Base-by-base conservation (phyloP, 106 monocot species). In the Dendrobium catenatum region DNA sequence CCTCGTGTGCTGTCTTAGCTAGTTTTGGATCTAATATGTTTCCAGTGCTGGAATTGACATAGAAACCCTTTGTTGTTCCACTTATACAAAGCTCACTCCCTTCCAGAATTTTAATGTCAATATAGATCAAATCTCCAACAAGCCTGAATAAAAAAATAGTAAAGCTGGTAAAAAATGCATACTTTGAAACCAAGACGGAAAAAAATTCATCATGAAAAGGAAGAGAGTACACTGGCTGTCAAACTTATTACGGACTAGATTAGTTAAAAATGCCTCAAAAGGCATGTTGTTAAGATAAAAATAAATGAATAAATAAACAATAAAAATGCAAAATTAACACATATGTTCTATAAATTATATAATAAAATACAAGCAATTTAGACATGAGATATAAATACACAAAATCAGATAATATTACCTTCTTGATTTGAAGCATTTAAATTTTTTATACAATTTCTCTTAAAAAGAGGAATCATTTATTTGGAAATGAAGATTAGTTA, bases 81-180 rank as follows among this genome's bases (percentile, higher is more conserved):
- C 95, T 99, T 55, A 99, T 90, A 85, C 99, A 99, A 80, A 83
- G 93, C 33, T 87, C 89, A 44, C 78, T 95, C 66, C 95, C 95
- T 90, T 99, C 99, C 75, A 95, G 76, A n/a, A 91, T 95, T 43
- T 80, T 86, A 47, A 90, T 86, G 78, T 99, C 99, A n/a, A 99
- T 78, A 84, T 99, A 99, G 81, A 99, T 93, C 81, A 99, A 82
- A 81, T 99, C 99, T 20, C 99, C 99, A 41, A 80, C 86, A 59
- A 99, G 77, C 87, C 99, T 99, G 81, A 80, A 73, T 72, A 80
- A 78, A 17, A 74, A 43, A 74, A 42, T 44, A 20, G 43, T 44
- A 74, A 74, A 74, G 8, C 41, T 44, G 16, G 74, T 74, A 42
- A 74, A 74, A 5, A 42, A 74, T 2, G 73, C 4, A 74, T 20